Evolutionary conservation across 2,329 filamentous ascomycete genomes (phyloP).

Genomic region (Diplodia corticola): DNA sequence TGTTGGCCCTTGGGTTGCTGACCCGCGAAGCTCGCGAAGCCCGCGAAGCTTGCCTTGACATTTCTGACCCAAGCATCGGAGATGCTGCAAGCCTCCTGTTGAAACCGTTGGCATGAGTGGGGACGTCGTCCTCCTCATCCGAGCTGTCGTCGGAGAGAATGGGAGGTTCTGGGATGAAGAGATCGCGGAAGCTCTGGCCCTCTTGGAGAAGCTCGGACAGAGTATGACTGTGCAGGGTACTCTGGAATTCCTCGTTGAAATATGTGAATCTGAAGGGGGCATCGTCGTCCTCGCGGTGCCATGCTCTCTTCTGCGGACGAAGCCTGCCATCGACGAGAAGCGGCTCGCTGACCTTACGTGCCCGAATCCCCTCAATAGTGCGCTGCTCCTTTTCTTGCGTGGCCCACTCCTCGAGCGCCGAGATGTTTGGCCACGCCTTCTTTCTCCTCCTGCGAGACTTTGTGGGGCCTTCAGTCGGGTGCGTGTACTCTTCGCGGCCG

Average conservation of each 20-base stretch:
- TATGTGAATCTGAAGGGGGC: conserved; percentile 95
- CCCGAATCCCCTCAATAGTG: conserved; percentile 72
- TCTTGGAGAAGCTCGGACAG: conserved; percentile 91
- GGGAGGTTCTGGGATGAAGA: conserved; percentile 85
- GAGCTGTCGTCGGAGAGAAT: conserved; percentile 61
- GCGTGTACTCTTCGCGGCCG: conserved; percentile 70
- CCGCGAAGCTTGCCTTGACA: conserved; percentile 17
- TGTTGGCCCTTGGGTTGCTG: conserved; percentile 29
- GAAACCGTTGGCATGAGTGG: background rate
- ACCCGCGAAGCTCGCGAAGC: background rate
- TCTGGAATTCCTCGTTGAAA: conserved; percentile 96
- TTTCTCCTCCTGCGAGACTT: conserved; percentile 46
- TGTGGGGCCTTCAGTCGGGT: conserved; percentile 48
- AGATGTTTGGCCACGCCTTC: conserved; percentile 81
- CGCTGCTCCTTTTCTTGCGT: conserved; percentile 85
- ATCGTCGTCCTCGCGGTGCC: conserved; percentile 87
- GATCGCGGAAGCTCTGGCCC: conserved; percentile 77
- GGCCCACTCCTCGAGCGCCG: conserved; percentile 85
- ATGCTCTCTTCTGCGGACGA: conserved; percentile 72
- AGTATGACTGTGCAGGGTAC: conserved; percentile 92
- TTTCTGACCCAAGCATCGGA: background rate
- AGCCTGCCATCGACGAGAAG: conserved; percentile 88
- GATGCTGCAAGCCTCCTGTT: background rate
- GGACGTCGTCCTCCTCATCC: conserved; percentile 57
- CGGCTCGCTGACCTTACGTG: conserved; percentile 91